Conservation (phyloP, 192 early-diverging fungal species). For the Geranomyces michiganensis region DNA sequence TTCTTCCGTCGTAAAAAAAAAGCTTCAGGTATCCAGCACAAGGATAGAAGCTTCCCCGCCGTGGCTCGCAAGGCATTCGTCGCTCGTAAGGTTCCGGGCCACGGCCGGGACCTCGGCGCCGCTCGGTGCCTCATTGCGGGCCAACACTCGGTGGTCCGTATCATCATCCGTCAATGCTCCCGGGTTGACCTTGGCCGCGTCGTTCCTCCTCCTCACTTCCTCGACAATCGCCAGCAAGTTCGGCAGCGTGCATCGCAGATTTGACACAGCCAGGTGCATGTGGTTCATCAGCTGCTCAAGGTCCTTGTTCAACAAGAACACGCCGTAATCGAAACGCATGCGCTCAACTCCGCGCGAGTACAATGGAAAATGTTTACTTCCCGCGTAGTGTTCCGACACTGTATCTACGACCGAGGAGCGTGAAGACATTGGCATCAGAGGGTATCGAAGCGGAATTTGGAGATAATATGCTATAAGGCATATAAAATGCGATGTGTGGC, state of each 20-base stretch:
- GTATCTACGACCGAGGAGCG: conserved; percentile 61
- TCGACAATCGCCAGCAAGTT: conserved; percentile 68
- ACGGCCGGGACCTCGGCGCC: no score
- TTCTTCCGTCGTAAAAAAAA: no score
- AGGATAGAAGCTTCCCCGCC: no score
- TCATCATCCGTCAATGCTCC: no score
- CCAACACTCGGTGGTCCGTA: no score
- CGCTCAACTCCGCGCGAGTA: conserved; percentile 68
- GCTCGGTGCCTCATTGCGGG: no score
- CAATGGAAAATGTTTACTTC: conserved; percentile 68
- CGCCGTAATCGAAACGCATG: conserved; percentile 77
- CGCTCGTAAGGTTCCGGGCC: no score
- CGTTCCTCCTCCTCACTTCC: no score
- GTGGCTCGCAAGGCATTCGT: no score
- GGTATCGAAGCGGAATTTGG: conserved; percentile 70
- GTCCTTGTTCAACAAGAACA: conserved; percentile 84
- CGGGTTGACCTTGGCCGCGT: no score
- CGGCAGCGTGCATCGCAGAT: conserved; percentile 72
- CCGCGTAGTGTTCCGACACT: conserved; percentile 33
- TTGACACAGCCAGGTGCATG: conserved; percentile 62
- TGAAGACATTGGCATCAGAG: conserved; percentile 75
- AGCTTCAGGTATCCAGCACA: no score
- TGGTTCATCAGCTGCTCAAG: conserved; percentile 80
- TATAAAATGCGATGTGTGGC: conserved; percentile 70
- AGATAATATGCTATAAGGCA: conserved; percentile 73